Conservation (phyloP, 2,329 filamentous ascomycete genomes). For the Bipolaris gigantea region DNA sequence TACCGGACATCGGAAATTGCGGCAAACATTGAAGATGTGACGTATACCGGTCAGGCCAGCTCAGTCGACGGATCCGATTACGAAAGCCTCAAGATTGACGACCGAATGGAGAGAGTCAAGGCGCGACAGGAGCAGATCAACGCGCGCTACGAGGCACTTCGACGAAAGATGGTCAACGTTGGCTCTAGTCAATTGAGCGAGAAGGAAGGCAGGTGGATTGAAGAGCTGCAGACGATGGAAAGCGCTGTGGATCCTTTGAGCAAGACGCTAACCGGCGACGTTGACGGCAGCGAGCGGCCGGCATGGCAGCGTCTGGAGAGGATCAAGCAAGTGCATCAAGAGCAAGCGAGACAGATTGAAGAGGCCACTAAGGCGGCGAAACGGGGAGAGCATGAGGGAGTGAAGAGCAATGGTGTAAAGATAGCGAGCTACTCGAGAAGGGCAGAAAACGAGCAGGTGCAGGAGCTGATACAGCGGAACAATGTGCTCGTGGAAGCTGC, state of each 20-base stretch:
- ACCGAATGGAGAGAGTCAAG: conserved; percentile 59
- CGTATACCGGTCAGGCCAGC: conserved; percentile 56
- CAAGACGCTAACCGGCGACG: conserved; percentile 37
- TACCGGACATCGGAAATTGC: conserved; percentile 66
- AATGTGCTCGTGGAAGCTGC: conserved; percentile 40
- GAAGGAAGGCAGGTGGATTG: conserved; percentile 62
- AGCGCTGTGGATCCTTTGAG: conserved; percentile 41
- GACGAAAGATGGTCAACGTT: conserved; percentile 52
- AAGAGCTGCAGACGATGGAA: conserved; percentile 55
- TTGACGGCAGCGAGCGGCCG: conserved; percentile 32
- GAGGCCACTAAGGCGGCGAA: conserved; percentile 19
- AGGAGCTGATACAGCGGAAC: conserved; percentile 38
- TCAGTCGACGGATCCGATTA: conserved; percentile 50
- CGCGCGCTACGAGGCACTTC: conserved; percentile 62
- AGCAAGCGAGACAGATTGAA: conserved; percentile 46
- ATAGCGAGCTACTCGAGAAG: conserved; percentile 41
- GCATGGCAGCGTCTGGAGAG: conserved; percentile 61
- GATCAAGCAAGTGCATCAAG: conserved; percentile 57
- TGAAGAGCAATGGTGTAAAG: conserved; percentile 22
- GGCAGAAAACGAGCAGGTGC: conserved; percentile 39
- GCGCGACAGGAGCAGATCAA: conserved; percentile 60
- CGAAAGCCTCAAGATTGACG: conserved; percentile 61
- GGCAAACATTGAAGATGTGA: conserved; percentile 67
- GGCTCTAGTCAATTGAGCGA: conserved; percentile 62
- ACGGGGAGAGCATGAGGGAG: conserved; percentile 17